Percentiles rank a stretch among this genome's conserved stretches.
These are phyloP conservation scores for Phytophthora colocasiae DNA, from an alignment of 352 stramenopile genomes.

Conservation along the genomic window DNA sequence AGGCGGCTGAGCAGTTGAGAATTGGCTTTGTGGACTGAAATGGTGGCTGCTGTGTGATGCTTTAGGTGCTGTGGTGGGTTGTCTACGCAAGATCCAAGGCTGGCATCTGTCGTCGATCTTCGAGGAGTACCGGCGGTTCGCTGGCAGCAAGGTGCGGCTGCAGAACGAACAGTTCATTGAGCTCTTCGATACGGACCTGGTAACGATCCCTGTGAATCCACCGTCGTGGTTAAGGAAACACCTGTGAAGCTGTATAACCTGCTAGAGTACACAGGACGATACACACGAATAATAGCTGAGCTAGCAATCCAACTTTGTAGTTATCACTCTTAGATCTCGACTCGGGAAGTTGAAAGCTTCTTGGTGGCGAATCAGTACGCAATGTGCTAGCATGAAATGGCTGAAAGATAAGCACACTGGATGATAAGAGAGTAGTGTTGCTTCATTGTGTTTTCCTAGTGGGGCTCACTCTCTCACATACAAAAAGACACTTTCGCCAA, in stretches of 20 bases:
- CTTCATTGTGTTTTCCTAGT: slow-evolving; percentile 6
- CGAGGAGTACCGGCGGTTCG: slow-evolving; percentile 93
- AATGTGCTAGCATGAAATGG: slow-evolving; percentile 7
- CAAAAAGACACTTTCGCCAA: slow-evolving; percentile 7
- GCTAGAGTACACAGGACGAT: background rate
- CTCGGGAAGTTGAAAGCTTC: background rate
- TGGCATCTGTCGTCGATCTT: slow-evolving; percentile 95
- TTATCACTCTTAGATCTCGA: slow-evolving; percentile 2
- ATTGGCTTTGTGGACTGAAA: background rate
- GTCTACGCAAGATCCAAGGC: slow-evolving; percentile 92
- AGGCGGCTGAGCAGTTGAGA: background rate
- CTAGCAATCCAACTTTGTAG: slow-evolving; percentile 25
- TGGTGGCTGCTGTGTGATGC: slow-evolving; percentile 6
- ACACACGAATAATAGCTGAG: slow-evolving; percentile 17
- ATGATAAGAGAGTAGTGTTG: slow-evolving; percentile 7
- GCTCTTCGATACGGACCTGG: slow-evolving; percentile 94
- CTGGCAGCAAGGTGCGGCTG: slow-evolving; percentile 89
- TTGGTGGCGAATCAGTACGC: background rate
- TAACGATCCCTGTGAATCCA: slow-evolving; percentile 83
- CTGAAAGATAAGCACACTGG: background rate
- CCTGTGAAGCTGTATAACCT: slow-evolving; percentile 13
- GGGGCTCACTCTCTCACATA: slow-evolving; percentile 21
- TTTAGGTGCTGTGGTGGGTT: slow-evolving; percentile 87
- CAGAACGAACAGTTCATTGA: slow-evolving; percentile 96
- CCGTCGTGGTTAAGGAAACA: slow-evolving; percentile 80